phyloP scores from a whole-genome alignment of 2,329 filamentous ascomycete species.

The Myriosclerotinia scirpicola region DNA sequence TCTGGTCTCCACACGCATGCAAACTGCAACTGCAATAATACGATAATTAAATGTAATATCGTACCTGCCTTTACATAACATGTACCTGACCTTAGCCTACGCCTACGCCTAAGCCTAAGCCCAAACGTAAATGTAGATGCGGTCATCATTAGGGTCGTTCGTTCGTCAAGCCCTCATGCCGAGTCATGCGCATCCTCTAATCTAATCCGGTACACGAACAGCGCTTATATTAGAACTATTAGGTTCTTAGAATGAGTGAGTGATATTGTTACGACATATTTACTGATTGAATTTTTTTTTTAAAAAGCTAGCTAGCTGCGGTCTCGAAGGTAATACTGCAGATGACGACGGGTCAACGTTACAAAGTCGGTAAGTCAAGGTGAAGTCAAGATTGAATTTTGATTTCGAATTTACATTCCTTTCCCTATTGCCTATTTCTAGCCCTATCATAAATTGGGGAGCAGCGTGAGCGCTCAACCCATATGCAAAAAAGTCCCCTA shows the following conservation, averaged over 20 bases:
- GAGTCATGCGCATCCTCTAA: too few species aligned
- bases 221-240: too few species aligned
- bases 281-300: neutral
- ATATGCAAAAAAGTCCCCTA: conserved; percentile 14
- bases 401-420: neutral
- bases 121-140: neutral
- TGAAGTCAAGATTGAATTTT: neutral
- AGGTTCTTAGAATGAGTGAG: too few species aligned
- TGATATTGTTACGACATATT: too few species aligned
- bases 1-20: too few species aligned
- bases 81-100: neutral
- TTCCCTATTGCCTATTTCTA: neutral
- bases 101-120: neutral
- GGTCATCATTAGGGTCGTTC: neutral
- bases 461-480: conserved; percentile 19
- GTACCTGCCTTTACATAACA: too few species aligned
- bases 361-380: neutral
- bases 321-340: neutral
- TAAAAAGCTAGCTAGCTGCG: neutral
- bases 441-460: conserved; percentile 1
- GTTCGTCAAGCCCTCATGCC: neutral
- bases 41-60: too few species aligned
- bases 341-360: neutral
- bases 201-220: neutral
- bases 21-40: too few species aligned